These are phyloP conservation scores for Tuber magnatum DNA, from an alignment of 495 filamentous ascomycete genomes.

Conservation along the genomic window DNA sequence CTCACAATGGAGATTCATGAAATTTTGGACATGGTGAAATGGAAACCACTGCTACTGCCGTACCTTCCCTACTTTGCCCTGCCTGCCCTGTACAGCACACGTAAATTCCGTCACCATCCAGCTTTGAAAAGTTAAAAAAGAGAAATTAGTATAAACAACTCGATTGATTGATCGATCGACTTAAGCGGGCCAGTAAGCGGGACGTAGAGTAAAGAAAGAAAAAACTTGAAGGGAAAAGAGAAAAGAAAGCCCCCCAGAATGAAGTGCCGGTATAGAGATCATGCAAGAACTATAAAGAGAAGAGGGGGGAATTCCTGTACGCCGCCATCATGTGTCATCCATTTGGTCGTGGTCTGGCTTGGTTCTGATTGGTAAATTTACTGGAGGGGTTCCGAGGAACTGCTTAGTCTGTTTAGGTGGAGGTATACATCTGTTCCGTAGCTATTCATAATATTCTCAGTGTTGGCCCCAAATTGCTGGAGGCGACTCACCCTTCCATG, in stretches of 20 bases:
- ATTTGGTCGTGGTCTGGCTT: neutral
- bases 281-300: conserved; percentile 18
- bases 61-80: neutral
- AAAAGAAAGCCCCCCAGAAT: conserved; percentile 15
- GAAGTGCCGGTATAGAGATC: conserved; percentile 3
- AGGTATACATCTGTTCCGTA: conserved; percentile 99
- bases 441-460: conserved; percentile 45
- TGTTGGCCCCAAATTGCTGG: neutral
- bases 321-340: conserved; percentile 2
- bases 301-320: conserved; percentile 1
- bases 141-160: neutral
- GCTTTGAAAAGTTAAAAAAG: neutral
- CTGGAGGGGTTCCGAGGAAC: conserved; percentile 93
- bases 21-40: neutral
- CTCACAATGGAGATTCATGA: neutral
- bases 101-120: neutral
- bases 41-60: neutral
- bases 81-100: neutral
- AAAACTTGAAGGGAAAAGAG: neutral
- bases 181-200: conserved; percentile 2
- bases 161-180: neutral
- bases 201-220: conserved; percentile 4
- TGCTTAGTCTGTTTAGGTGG: conserved; percentile 89
- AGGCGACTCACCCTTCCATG: conserved; percentile 83
- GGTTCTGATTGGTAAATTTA: conserved; percentile 45